Conservation (phyloP, 2,329 filamentous ascomycete species). For the Xylariaceae sp. region DNA sequence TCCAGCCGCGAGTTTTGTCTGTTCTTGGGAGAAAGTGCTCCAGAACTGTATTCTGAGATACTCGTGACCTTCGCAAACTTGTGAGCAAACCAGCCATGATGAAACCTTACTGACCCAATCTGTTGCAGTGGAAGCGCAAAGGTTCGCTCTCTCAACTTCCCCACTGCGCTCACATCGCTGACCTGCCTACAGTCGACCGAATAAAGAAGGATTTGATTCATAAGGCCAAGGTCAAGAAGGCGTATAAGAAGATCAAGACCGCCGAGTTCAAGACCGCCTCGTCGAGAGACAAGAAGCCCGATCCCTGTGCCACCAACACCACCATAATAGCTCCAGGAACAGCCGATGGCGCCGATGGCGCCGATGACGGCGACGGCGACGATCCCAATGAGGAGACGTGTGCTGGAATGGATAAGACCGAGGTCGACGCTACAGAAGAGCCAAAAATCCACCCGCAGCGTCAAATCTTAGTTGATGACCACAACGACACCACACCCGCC, state of each 20-base stretch:
- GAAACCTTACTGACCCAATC: no score
- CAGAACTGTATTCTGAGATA: no score
- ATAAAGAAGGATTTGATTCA: conserved; percentile 87
- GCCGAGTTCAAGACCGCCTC: conserved; percentile 30
- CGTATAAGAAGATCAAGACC: conserved; percentile 83
- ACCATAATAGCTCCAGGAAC: conserved; percentile 10
- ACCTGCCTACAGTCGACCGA: conserved; percentile 61
- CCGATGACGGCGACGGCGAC: not conserved
- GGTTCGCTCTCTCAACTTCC: conserved; percentile 30
- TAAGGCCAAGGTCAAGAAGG: conserved; percentile 89
- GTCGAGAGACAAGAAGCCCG: conserved; percentile 10
- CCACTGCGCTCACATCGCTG: conserved; percentile 1
- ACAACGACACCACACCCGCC: conserved; percentile 12
- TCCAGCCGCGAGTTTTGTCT: no score
- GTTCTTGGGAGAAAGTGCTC: no score
- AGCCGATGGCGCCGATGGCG: not conserved
- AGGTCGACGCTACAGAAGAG: conserved; percentile 12
- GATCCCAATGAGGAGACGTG: not conserved
- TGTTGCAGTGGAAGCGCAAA: conserved; percentile 65
- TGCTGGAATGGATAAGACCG: conserved; percentile 8
- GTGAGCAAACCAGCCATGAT: no score
- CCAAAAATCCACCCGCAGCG: conserved; percentile 38
- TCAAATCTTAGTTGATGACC: conserved; percentile 36
- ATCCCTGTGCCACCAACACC: conserved; percentile 5
- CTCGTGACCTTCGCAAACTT: no score